Percentiles rank a stretch among this genome's conserved stretches.
Evolutionary conservation across 176 grass and related monocot genomes (phyloP).

Genomic region (Ensete glaucum): DNA sequence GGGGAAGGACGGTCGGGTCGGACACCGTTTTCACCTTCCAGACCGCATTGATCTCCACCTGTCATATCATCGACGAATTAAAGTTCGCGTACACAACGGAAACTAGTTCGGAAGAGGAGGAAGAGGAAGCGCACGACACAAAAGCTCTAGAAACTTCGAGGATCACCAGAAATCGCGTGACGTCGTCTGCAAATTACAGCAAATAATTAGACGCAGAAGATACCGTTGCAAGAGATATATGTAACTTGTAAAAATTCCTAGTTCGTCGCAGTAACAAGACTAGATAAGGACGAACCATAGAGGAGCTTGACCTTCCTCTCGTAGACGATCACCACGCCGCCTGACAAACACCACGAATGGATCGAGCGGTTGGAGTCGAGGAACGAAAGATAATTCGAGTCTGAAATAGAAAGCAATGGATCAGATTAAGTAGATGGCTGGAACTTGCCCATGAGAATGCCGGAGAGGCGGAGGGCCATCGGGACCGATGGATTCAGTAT

Average conservation of each 20-base stretch:
- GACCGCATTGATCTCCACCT: constrained; percentile 62
- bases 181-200: constrained; percentile 44
- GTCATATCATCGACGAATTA: not conserved
- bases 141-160: not conserved
- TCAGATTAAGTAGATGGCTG: not conserved
- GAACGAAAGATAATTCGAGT: not conserved
- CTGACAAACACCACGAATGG: constrained; percentile 25
- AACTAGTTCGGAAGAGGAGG: no score
- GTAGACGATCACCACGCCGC: constrained; percentile 93
- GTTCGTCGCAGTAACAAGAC: not conserved
- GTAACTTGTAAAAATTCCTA: not conserved
- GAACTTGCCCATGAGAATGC: constrained; percentile 84
- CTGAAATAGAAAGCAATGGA: not conserved
- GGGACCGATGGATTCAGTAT: constrained; percentile 85
- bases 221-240: not conserved
- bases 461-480: constrained; percentile 84
- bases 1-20: constrained; percentile 51
- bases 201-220: not conserved
- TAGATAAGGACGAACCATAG: constrained; percentile 38
- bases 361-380: not conserved
- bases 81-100: no score
- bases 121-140: not conserved
- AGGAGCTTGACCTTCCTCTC: constrained; percentile 87
- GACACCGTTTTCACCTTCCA: constrained; percentile 47
- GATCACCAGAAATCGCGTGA: constrained; percentile 62